Evolutionary conservation across 2,329 filamentous ascomycete species (phyloP), one percentile per base, ranked within the genome.

Genomic region (Furcasterigmium furcatum): DNA sequence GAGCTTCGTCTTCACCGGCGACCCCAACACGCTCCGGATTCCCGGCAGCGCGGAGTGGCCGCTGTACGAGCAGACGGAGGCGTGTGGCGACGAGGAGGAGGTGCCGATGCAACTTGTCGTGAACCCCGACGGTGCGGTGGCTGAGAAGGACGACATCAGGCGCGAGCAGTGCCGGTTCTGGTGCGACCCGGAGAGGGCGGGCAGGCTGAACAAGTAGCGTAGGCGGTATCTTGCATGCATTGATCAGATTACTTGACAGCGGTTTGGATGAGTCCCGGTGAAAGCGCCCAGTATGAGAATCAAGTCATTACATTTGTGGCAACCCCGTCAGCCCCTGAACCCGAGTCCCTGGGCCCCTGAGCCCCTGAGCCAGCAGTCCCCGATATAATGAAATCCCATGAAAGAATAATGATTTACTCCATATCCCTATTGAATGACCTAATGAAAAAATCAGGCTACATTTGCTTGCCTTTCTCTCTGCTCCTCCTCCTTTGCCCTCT

Each of bases 1-100:
- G 2, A 69, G 64, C 29, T 69, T 70, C 41, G 64, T 68, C 4
- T 48, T 57, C 0, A 54, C 56, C 0, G 65, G 66, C 1, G 53
- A 69, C 44, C 66, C 66, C 0, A 68, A 68, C 16, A 47, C 45
- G 0, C 65, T 57, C 8, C 42, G 54, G 4, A 45, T 40, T 25
- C 16, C 41, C 3, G 52, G 53, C 1, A 50, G 45, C 29, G 52
- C 49, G 10, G 46, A 49, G 46, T 57, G 54, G 55, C 62, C 59
- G 4, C 46, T 19, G 24, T 63, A 65, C 35, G 45, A 48, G 21
- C 53, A n/a, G n/a, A n/a, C 54, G 1, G 27, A 51, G 12, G 54
- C 56, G 2, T 55, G 57, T n/a, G 58, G 53, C 0, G 41, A 57
- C 30, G 55, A 56, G n/a, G n/a, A n/a, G n/a, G 30, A 32, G 16